Percentiles rank a stretch among this genome's conserved stretches.
Evolutionary conservation across 805 yeast species (phyloP).

Genomic region (Blastobotrys americana): DNA sequence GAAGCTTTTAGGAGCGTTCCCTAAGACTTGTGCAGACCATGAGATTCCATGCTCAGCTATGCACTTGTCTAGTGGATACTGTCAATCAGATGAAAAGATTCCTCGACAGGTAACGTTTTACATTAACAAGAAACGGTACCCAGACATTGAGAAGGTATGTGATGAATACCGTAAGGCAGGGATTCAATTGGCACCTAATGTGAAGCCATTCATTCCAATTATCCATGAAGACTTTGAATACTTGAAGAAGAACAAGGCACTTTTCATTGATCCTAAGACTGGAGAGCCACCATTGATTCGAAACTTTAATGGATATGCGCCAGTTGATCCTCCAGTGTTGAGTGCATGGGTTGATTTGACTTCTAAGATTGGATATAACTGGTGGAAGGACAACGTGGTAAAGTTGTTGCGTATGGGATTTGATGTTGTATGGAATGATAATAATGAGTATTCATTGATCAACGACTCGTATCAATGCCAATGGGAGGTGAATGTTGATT

Average conservation of each 20-base stretch:
- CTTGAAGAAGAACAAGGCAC: background rate
- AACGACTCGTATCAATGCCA: background rate
- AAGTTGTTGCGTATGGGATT: background rate
- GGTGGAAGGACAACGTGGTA: constrained; percentile 3
- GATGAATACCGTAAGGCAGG: background rate
- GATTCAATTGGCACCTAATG: background rate
- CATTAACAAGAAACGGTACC: constrained; percentile 5
- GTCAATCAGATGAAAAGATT: constrained; percentile 5
- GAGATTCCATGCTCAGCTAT: constrained; percentile 10
- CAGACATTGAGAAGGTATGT: constrained; percentile 7
- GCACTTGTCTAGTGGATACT: constrained; percentile 9
- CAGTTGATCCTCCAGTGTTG: background rate
- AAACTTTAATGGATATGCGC: background rate
- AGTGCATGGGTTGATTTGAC: constrained; percentile 5
- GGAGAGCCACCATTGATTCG: background rate
- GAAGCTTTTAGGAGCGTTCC: background rate
- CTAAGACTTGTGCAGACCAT: constrained; percentile 1
- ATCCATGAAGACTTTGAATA: constrained; percentile 6
- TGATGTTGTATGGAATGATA: constrained; percentile 5
- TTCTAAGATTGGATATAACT: background rate
- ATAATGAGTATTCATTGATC: constrained; percentile 3
- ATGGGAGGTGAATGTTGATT: constrained; percentile 1
- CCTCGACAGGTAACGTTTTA: constrained; percentile 1
- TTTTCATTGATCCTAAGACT: constrained; percentile 1
- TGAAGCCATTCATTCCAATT: constrained; percentile 7